Evolutionary conservation across 2,329 filamentous ascomycete genomes (phyloP), one percentile per base, ranked within the genome.

Genomic region (Scolecobasidium constrictum): DNA sequence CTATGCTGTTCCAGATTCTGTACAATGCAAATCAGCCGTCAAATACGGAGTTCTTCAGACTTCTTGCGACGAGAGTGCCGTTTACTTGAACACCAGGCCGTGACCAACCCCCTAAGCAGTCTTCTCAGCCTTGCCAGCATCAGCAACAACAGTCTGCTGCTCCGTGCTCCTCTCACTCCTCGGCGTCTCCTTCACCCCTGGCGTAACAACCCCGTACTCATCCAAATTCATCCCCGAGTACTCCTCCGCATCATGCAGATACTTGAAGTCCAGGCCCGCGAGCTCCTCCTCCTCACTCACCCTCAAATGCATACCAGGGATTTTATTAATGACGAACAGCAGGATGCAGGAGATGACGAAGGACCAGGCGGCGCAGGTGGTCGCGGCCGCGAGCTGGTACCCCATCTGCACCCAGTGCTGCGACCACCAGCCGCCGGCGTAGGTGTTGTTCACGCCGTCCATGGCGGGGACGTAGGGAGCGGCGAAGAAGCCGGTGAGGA

Each of bases 361-460:
- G 1, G 84, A 86, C 68, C 92, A 94, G 18, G 69, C 68, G 47
- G 81, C 80, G 38, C 86, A 86, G 1, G 78, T 71, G 47, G 85
- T 68, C 0, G 83, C 90, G 61, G 92, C 86, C 9, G 85, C 85
- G 40, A 93, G 68, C 62, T 94, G 86, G 63, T 86, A 86, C 11
- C 76, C 84, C 16, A 93, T 72, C 63, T 93, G 86, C 34, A 86
- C 69, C 78, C 83, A 94, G 68, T 94, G 69, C 45, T 76, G 75
- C 67, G 93, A 86, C 51, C 93, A 60, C 83, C 84, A 93, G 52
- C 86, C 86, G 43, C 86, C 86, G 2, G 63, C 50, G 26, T 31
- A 31, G 53, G 92, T 90, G 36, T 64, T 62, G 20, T 72, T 74
- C 46, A 65, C 65, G 49, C 83, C 83, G 55, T 93, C 86, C 13